These are phyloP conservation scores for Microcera coccophila DNA, from an alignment of 2,329 filamentous ascomycete species.

Conservation along the genomic window DNA sequence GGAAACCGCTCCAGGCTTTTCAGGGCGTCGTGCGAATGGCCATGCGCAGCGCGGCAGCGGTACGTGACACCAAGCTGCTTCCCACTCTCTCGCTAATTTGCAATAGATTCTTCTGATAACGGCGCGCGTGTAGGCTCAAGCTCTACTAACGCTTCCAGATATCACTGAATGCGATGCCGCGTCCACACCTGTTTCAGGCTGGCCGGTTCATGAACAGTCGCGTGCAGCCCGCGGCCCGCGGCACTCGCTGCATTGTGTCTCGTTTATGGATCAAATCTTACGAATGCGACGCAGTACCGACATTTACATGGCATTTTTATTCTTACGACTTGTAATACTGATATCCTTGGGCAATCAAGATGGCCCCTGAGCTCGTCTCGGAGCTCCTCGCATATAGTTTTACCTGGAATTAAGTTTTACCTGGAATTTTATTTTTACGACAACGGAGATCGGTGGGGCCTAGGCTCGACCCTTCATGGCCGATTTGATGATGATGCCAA, in stretches of 20 bases:
- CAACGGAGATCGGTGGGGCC: conserved; percentile 9
- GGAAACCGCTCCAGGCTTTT: conserved; percentile 53
- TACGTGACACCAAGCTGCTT: conserved; percentile 34
- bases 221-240: no score
- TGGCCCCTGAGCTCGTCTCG: conserved; percentile 17
- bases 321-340: conserved; percentile 39
- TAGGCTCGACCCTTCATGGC: conserved; percentile 12
- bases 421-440: conserved; percentile 29
- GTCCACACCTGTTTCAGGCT: conserved; percentile 3
- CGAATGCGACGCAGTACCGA: conserved; percentile 25
- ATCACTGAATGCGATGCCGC: conserved; percentile 28
- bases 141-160: conserved; percentile 34
- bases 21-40: conserved; percentile 54
- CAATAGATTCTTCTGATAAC: conserved; percentile 42
- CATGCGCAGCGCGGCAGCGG: conserved; percentile 61
- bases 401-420: conserved; percentile 30
- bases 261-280: conserved; percentile 22
- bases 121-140: conserved; percentile 37
- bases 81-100: conserved; percentile 13
- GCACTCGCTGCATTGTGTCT: conserved; percentile 4
- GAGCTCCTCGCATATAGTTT: conserved; percentile 29
- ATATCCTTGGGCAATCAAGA: conserved; percentile 22
- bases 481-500: conserved; percentile 38
- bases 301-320: conserved; percentile 30
- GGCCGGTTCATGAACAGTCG: neutral